Evolutionary conservation across 148 eudicot species (phyloP).

Genomic region (Spergularia bocconei): DNA sequence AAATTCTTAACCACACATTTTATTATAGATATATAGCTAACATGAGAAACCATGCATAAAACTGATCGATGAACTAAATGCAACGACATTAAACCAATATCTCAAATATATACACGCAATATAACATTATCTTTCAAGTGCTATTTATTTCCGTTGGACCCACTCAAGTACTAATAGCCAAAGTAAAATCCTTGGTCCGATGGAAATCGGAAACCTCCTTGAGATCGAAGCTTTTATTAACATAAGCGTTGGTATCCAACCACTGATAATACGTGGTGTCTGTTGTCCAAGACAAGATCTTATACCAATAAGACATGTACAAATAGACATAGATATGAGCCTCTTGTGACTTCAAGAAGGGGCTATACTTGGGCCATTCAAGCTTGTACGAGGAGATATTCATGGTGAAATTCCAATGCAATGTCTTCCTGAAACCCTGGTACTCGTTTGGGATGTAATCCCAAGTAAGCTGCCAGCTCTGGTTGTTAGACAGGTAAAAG

Average conservation of each 20-base stretch:
- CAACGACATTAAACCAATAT: too few relatives aligned
- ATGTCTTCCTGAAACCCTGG: not conserved
- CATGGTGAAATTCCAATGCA: not conserved
- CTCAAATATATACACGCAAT: too few relatives aligned
- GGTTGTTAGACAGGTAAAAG: not conserved
- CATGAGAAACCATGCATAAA: too few relatives aligned
- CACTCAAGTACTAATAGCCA: not conserved
- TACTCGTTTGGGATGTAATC: not conserved
- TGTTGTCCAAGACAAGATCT: not conserved
- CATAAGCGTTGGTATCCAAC: not conserved
- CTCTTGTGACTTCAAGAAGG: not conserved
- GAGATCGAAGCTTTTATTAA: not conserved
- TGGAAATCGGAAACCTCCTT: not conserved
- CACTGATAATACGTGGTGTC: not conserved
- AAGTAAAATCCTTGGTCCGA: not conserved
- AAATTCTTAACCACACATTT: too few relatives aligned
- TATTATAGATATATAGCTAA: too few relatives aligned
- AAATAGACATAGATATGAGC: conserved; percentile 2
- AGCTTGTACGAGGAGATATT: not conserved
- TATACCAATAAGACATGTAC: not conserved
- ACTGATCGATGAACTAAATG: too few relatives aligned
- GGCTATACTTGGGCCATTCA: not conserved
- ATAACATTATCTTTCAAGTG: too few relatives aligned
- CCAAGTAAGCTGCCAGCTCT: not conserved
- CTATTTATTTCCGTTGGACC: too few relatives aligned